Evolutionary conservation across 257 asterid genomes (phyloP), one percentile per base, ranked within the genome.

Genomic region (Buddleja alternifolia): DNA sequence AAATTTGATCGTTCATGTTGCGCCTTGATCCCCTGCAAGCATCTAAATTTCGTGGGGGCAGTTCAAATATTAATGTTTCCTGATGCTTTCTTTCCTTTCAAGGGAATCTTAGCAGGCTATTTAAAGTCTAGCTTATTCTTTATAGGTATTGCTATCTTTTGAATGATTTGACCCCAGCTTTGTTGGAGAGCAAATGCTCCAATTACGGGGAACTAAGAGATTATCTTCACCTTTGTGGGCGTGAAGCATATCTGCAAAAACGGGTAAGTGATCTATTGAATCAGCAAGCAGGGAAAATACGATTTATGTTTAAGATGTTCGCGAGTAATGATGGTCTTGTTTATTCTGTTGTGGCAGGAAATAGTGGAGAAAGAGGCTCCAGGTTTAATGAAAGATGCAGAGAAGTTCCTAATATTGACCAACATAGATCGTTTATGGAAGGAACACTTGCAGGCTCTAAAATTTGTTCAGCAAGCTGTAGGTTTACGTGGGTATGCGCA

Each of bases 401-500:
- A 94, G 73, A 94, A 86, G 81, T 91, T 91, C 77, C 81, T 94
- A n/a, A 80, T 91, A 55, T 73, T 94, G 84, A 91, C 85, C 88
- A 94, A 94, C 81, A 88, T 94, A 15, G 99, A 94, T 74, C 90
- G 96, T 21, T 66, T 94, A 77, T 94, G 99, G 99, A 94, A 94
- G 82, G 99, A 91, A 63, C 99, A 94, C 85, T 82, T 94, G 96
- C 99, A 94, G 84, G 96, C 99, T 52, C 85, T 94, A 39, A 94
- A 94, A 75, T 94, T 94, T 78, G 95, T 94, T n/a, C 99, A 91
- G 86, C 99, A 94, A 82, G 99, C 97, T 51, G 99, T 94, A 25
- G 91, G 97, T 34, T 84, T 94, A 69, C 88, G 99, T 25, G 99
- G 99, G 58, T 94, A 94, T 82, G 99, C 99, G 37, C 99, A 94